Conservation (phyloP, 768 basidiomycete genomes). For the Naganishia friedmannii region DNA sequence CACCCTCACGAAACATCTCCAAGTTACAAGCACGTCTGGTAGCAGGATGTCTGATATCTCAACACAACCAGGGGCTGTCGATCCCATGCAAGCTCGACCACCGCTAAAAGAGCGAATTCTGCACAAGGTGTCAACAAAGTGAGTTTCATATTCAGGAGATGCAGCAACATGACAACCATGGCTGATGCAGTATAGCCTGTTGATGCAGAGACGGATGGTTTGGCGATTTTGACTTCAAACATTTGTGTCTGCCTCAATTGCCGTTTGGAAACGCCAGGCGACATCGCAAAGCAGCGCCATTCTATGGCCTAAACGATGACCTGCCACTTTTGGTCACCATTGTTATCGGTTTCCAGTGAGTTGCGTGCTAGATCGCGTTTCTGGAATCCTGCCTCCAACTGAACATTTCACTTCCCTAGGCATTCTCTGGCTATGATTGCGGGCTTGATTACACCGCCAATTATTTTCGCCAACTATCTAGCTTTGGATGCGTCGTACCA, state of each 20-base stretch:
- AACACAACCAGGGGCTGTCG: slow-evolving; percentile 22
- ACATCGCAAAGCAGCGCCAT: slow-evolving; percentile 59
- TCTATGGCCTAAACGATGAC: slow-evolving; percentile 70
- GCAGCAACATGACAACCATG: not conserved
- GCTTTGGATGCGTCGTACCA: slow-evolving; percentile 62
- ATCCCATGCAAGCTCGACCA: slow-evolving; percentile 28
- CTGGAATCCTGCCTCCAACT: slow-evolving; percentile 54
- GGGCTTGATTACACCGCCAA: slow-evolving; percentile 77
- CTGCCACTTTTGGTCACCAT: slow-evolving; percentile 72
- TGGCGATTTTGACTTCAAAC: slow-evolving; percentile 75
- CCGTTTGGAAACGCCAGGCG: slow-evolving; percentile 58
- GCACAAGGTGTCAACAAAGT: slow-evolving; percentile 27
- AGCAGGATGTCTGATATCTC: slow-evolving; percentile 22
- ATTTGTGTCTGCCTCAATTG: slow-evolving; percentile 67
- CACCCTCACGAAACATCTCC: too few species aligned
- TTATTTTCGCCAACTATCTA: slow-evolving; percentile 68
- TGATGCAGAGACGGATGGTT: slow-evolving; percentile 63
- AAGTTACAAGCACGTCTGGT: not conserved
- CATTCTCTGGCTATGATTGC: slow-evolving; percentile 80
- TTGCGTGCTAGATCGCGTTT: slow-evolving; percentile 28
- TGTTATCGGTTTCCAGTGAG: slow-evolving; percentile 59
- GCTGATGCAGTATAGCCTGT: not conserved
- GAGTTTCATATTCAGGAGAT: not conserved
- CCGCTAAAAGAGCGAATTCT: slow-evolving; percentile 13
- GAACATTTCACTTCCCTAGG: not conserved